Conservation (phyloP, 306 rosid genomes). For the Ceratonia siliqua region DNA sequence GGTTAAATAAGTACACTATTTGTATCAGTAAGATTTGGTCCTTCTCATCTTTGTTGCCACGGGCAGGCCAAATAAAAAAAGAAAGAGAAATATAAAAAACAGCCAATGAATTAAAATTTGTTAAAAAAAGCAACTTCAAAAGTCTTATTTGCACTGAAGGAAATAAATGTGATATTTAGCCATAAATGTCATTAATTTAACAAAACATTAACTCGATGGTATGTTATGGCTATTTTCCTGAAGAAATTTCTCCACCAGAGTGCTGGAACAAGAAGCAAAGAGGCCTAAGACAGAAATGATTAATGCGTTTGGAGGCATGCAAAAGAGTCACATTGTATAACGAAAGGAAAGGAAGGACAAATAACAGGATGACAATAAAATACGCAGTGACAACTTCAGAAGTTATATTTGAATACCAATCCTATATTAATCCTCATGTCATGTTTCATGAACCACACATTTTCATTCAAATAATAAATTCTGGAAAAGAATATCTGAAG, state of each 20-base stretch:
- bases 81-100: not conserved
- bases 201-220: not conserved
- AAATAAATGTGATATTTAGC: not conserved
- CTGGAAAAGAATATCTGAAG: not conserved
- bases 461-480: not conserved
- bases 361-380: not conserved
- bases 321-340: not conserved
- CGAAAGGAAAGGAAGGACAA: not conserved
- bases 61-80: not conserved
- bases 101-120: not conserved
- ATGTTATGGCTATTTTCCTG: not conserved
- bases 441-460: not conserved
- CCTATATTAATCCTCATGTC: not conserved
- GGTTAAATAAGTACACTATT: not conserved
- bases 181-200: not conserved
- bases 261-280: not conserved
- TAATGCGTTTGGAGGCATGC: not conserved
- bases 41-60: not conserved
- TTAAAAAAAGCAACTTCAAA: not conserved
- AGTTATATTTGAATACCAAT: not conserved
- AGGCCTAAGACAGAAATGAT: not conserved
- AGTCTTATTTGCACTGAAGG: not conserved
- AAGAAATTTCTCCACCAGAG: not conserved
- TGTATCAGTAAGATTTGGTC: not conserved
- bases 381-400: conserved; percentile 1